A percentile compares a stretch with the other conserved stretches of the same genome.
Evolutionary conservation across 225 moss, liverwort and hornwort species (phyloP).

Genomic region (Physcomitrellopsis africana): DNA sequence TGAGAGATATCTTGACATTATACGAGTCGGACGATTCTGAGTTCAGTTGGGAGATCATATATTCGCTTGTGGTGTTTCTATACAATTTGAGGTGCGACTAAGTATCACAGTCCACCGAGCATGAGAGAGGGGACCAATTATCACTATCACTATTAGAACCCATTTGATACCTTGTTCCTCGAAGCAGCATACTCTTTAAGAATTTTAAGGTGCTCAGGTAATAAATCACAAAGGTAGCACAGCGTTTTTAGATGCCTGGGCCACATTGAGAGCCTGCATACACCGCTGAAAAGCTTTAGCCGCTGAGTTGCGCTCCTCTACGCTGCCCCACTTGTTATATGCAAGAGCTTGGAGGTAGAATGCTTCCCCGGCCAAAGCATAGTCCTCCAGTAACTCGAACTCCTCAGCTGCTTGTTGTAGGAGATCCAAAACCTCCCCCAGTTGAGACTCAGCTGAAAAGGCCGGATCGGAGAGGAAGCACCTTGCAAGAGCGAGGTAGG

Average conservation of each 20-base stretch:
- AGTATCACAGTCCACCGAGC: conserved; percentile 11
- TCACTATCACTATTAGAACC: background rate
- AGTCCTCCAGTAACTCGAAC: conserved; percentile 63
- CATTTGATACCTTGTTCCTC: background rate
- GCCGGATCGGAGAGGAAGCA: conserved; percentile 70
- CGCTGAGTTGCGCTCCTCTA: conserved; percentile 65
- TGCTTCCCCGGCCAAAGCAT: conserved; percentile 67
- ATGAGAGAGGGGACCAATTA: background rate
- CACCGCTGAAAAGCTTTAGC: conserved; percentile 62
- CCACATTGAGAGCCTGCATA: conserved; percentile 45
- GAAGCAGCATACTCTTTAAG: conserved; percentile 6
- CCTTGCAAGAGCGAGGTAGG: conserved; percentile 72
- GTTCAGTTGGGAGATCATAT: background rate
- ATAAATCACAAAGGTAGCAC: conserved; percentile 42
- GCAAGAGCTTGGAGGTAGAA: conserved; percentile 82
- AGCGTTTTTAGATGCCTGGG: conserved; percentile 53
- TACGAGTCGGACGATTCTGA: background rate
- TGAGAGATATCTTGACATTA: background rate
- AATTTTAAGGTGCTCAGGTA: background rate
- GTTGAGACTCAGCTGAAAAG: conserved; percentile 48
- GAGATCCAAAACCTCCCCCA: conserved; percentile 64
- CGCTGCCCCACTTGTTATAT: conserved; percentile 56
- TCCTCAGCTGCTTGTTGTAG: conserved; percentile 70
- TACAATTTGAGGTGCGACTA: conserved; percentile 10
- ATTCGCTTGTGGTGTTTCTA: background rate